Conservation (phyloP, 106 monocot genomes). For the Alisma plantagoaquatica region DNA sequence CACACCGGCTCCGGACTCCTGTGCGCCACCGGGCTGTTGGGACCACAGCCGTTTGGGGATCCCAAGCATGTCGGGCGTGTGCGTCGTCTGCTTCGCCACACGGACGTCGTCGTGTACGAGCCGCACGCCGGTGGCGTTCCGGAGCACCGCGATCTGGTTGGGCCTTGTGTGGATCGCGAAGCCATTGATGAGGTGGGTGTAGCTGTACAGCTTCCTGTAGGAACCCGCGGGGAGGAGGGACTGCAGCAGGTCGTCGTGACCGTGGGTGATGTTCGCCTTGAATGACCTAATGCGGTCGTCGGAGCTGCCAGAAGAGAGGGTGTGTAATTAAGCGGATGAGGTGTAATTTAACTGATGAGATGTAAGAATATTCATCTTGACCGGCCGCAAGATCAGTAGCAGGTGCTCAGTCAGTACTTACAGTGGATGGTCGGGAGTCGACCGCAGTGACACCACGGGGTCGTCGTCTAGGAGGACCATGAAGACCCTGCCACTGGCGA, state of each 20-base stretch:
- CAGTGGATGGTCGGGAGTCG: background rate
- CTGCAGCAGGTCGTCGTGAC: conserved; percentile 12
- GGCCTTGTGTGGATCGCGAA: conserved; percentile 17
- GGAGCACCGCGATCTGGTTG: conserved; percentile 27
- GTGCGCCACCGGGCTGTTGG: conserved; percentile 36
- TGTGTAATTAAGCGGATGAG: background rate
- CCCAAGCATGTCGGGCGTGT: conserved; percentile 59
- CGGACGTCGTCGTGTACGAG: conserved; percentile 48
- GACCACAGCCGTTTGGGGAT: conserved; percentile 48
- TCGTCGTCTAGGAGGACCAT: conserved; percentile 19
- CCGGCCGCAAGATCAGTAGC: too few relatives aligned
- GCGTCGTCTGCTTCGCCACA: conserved; percentile 49
- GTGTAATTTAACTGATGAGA: background rate
- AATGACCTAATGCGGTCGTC: conserved; percentile 2
- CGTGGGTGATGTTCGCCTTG: conserved; percentile 7
- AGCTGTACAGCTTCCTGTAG: conserved; percentile 23
- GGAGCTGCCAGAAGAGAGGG: background rate
- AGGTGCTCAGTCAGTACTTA: too few relatives aligned
- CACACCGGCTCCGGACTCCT: conserved; percentile 46
- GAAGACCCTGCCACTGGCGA: conserved; percentile 12
- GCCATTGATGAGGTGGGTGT: conserved; percentile 24
- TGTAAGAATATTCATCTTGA: too few relatives aligned
- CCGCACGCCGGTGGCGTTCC: conserved; percentile 35
- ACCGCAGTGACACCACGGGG: conserved; percentile 1
- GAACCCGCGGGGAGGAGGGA: conserved; percentile 13